Percentiles rank a stretch among this genome's conserved stretches.
These are phyloP conservation scores for Exophiala phaeomuriformis DNA, from an alignment of 2,329 filamentous ascomycete genomes.

Conservation along the genomic window DNA sequence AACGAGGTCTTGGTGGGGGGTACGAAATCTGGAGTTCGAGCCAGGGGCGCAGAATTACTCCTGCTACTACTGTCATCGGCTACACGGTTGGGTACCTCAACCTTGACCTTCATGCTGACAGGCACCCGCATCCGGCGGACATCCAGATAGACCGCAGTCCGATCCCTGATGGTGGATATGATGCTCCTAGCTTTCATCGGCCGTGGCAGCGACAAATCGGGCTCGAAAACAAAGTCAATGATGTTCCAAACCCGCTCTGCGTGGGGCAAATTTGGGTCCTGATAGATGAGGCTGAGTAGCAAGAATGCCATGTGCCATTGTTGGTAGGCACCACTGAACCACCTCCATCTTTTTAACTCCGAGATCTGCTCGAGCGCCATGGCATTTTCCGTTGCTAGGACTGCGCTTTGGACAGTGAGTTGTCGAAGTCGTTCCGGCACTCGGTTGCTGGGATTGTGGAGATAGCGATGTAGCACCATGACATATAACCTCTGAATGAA, in stretches of 20 bases:
- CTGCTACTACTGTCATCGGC: not conserved
- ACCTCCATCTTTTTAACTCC: constrained; percentile 53
- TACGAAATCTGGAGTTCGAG: not conserved
- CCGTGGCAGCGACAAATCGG: constrained; percentile 46
- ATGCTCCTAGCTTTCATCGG: constrained; percentile 55
- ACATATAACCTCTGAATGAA: constrained; percentile 57
- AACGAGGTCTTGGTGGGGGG: not conserved
- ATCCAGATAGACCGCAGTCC: constrained; percentile 30
- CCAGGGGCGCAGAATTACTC: not conserved
- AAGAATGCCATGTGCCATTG: constrained; percentile 66
- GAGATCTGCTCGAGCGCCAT: constrained; percentile 49
- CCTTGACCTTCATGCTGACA: constrained; percentile 22
- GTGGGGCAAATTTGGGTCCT: constrained; percentile 50
- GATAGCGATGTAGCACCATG: constrained; percentile 62
- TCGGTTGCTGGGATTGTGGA: constrained; percentile 37
- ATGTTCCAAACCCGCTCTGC: constrained; percentile 62
- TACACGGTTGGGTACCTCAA: not conserved
- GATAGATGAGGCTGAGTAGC: constrained; percentile 60
- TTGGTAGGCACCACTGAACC: constrained; percentile 65
- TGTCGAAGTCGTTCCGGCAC: constrained; percentile 52
- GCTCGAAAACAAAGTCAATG: constrained; percentile 64
- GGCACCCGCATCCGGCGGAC: constrained; percentile 29
- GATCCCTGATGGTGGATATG: constrained; percentile 53
- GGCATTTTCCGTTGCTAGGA: constrained; percentile 47
- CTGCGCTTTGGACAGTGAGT: constrained; percentile 57